phyloP scores from a whole-genome alignment of 164 flowering plant genomes.

The Berberis vulgaris region DNA sequence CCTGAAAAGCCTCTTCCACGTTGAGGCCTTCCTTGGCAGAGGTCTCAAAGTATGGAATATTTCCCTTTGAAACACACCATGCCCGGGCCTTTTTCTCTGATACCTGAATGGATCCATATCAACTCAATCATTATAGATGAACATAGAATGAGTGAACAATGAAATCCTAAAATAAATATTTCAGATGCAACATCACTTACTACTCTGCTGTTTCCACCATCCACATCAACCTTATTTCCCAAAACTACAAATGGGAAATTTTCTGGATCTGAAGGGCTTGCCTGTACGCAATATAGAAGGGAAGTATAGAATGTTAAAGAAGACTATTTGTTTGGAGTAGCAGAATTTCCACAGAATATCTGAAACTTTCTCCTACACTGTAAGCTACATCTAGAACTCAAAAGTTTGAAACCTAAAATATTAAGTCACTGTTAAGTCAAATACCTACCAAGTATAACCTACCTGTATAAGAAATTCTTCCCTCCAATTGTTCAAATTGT shows the following conservation, averaged over 20 bases:
- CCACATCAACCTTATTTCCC: constrained; percentile 86
- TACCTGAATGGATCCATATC: constrained; percentile 37
- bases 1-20: constrained; percentile 85
- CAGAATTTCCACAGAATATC: not conserved
- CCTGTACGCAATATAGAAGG: constrained; percentile 34
- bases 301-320: not conserved
- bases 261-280: constrained; percentile 93
- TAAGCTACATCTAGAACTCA: too few relatives aligned
- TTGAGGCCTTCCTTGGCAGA: constrained; percentile 88
- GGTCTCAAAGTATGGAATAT: constrained; percentile 92
- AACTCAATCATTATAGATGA: not conserved
- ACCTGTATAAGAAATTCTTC: constrained; percentile 96
- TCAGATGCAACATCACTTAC: constrained; percentile 26
- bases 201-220: constrained; percentile 91
- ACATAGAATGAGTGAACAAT: not conserved
- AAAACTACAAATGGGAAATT: constrained; percentile 92
- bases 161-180: not conserved
- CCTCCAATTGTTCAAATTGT: constrained; percentile 84
- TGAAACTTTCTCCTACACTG: too few relatives aligned
- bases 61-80: constrained; percentile 95
- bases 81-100: constrained; percentile 92
- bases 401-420: too few relatives aligned
- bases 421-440: not conserved
- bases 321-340: not conserved
- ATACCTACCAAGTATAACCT: not conserved